These are phyloP conservation scores for Apiotrichum sp. DNA, from an alignment of 1,284 basidiomycete genomes.

Conservation along the genomic window DNA sequence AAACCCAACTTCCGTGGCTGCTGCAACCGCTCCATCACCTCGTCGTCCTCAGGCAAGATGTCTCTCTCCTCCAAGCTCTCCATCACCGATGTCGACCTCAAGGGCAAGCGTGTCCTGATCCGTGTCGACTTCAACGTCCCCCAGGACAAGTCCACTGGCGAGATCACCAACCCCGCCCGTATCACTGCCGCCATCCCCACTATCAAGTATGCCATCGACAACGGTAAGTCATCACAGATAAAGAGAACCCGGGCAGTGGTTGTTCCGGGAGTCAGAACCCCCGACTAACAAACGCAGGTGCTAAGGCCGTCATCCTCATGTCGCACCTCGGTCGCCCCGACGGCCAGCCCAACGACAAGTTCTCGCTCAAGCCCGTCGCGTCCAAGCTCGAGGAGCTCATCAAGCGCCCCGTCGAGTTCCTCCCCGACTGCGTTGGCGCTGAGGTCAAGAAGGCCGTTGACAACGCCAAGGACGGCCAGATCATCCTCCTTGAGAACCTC, in stretches of 20 bases:
- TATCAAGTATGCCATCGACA: constrained; percentile 86
- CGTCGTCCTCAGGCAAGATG: constrained; percentile 54
- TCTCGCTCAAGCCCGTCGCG: constrained; percentile 81
- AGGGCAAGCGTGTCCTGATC: constrained; percentile 78
- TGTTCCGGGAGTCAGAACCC: too few relatives aligned
- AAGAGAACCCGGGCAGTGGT: too few relatives aligned
- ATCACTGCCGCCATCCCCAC: constrained; percentile 95
- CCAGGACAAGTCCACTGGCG: constrained; percentile 59
- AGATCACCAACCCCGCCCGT: constrained; percentile 92
- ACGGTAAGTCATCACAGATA: constrained; percentile 53
- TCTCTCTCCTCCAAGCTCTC: constrained; percentile 91
- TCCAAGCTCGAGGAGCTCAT: constrained; percentile 66
- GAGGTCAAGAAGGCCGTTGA: constrained; percentile 74
- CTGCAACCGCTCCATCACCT: background rate
- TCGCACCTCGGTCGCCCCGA: constrained; percentile 97
- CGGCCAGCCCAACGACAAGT: constrained; percentile 82
- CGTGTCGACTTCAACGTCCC: constrained; percentile 99
- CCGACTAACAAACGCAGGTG: constrained; percentile 53
- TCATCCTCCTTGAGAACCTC: constrained; percentile 94
- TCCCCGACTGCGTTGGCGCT: constrained; percentile 78
- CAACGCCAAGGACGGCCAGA: constrained; percentile 63
- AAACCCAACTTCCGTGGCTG: background rate
- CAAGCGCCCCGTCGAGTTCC: constrained; percentile 67
- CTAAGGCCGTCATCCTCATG: constrained; percentile 84
- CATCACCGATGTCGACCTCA: constrained; percentile 87